Evolutionary conservation across 352 stramenopile genomes (phyloP), one percentile per base, ranked within the genome.

Genomic region (Phytophthora citricola): DNA sequence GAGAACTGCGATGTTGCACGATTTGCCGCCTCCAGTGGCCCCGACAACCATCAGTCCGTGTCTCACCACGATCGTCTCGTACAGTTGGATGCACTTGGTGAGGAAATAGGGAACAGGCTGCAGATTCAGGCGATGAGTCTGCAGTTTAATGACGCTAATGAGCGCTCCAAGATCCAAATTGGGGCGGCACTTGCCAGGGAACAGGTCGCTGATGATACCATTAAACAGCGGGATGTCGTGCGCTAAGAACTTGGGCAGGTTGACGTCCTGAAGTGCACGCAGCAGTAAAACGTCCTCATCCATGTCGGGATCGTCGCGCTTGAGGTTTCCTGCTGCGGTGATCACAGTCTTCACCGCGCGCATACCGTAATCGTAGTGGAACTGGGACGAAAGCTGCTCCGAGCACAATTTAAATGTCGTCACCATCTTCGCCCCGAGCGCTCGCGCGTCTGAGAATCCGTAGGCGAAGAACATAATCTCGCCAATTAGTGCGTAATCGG

Each of bases 11-110:
- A 98, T 91, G 51, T 95, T 96, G 53, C 72, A 87, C 0, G 85
- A 97, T 62, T 98, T 98, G 8, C 94, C 94, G 11, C 87, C 91
- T 17, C 91, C 87, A 5, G 94, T 97, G 9, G 92, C 80, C 2
- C 96, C 94, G 2, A 99, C 95, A 2, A 99, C 85, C 95, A 99
- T 99, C 49, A 98, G 93, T 26, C 96, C 97, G 68, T 99, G 96
- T 14, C 96, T 87, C 14, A 98, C 97, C 11, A 96, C 80, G 29
- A 98, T 96, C 4, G 92, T 98, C 68, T 99, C 95, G 65, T 98
- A 98, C 1, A 98, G 74, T 63, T 99, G 94, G 43, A 98, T 98
- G 48, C 80, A 92, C 75, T 98, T 98, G 3, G 93, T 95, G 39
- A 97, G 84, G 53, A 98, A 98, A 50, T 97, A 98, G 3, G 90